Conservation (phyloP, 1,284 basidiomycete species). For the Phylloboletellus chloephorus region DNA sequence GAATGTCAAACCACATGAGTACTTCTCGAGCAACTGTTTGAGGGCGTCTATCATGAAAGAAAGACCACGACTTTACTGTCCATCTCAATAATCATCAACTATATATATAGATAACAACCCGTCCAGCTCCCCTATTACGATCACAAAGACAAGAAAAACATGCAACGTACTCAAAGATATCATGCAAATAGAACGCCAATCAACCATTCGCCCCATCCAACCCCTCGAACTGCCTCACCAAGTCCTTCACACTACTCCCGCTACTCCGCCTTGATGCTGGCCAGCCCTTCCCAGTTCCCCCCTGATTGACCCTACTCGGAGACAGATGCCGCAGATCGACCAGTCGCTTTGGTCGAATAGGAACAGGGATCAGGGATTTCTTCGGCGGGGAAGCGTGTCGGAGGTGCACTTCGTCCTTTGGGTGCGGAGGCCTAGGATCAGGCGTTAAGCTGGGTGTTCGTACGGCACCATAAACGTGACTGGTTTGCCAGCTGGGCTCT, state of each 20-base stretch:
- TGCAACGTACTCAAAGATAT: conserved; percentile 1
- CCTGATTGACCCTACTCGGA: conserved; percentile 18
- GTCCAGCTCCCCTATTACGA: too few species aligned
- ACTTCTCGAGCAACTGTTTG: background rate
- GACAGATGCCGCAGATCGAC: conserved; percentile 52
- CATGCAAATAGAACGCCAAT: conserved; percentile 2
- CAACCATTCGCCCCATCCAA: conserved; percentile 12
- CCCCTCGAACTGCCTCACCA: conserved; percentile 59
- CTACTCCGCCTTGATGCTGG: conserved; percentile 38
- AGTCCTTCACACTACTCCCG: conserved; percentile 61
- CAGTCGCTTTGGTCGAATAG: conserved; percentile 42
- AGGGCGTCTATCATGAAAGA: background rate
- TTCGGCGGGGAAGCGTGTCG: conserved; percentile 43
- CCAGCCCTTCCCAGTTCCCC: background rate
- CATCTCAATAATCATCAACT: conserved; percentile 2
- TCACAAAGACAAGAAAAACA: conserved; percentile 10
- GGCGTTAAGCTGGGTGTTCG: conserved; percentile 52
- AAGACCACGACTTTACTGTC: background rate
- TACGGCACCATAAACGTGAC: conserved; percentile 48
- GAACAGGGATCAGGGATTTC: conserved; percentile 42
- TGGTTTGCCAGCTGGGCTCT: conserved; percentile 40
- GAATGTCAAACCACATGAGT: conserved; percentile 1
- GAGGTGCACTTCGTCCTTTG: conserved; percentile 59
- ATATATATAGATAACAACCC: too few species aligned
- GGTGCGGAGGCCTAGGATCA: conserved; percentile 40